These are phyloP conservation scores for Aegilops longissima DNA, from an alignment of 176 grass and related monocot species.

Conservation along the genomic window DNA sequence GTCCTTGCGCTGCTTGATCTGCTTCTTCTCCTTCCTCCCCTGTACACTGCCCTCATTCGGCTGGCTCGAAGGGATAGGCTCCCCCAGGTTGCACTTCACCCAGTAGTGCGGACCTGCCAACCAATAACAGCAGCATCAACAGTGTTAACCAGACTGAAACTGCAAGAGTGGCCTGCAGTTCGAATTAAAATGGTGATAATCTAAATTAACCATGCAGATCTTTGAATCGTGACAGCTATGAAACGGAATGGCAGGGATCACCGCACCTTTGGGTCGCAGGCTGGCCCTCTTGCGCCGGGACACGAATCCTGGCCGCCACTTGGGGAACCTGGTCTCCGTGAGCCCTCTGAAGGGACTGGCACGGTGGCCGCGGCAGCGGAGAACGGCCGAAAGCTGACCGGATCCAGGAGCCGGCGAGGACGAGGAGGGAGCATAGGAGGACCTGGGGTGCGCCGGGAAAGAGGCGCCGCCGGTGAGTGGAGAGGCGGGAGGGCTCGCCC, in stretches of 20 bases:
- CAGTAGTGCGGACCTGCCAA: constrained; percentile 35
- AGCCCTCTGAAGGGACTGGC: constrained; percentile 47
- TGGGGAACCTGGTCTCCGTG: constrained; percentile 60
- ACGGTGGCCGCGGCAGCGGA: constrained; percentile 12
- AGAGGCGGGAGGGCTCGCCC: constrained; percentile 40
- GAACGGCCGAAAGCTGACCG: constrained; percentile 37
- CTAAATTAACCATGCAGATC: background rate
- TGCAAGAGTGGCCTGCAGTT: background rate
- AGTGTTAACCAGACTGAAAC: background rate
- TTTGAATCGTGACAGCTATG: background rate
- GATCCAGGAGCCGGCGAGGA: constrained; percentile 31
- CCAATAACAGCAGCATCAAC: background rate
- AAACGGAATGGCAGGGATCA: background rate
- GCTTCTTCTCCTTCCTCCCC: constrained; percentile 61
- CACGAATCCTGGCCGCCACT: constrained; percentile 64
- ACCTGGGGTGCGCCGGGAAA: background rate
- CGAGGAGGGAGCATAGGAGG: background rate
- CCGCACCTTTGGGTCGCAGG: constrained; percentile 68
- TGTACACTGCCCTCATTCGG: constrained; percentile 48
- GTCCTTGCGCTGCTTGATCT: constrained; percentile 57
- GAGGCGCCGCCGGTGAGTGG: background rate
- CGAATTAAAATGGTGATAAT: background rate
- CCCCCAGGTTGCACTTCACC: constrained; percentile 47
- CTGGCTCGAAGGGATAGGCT: constrained; percentile 44
- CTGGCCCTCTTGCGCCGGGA: constrained; percentile 74